Evolutionary conservation across 768 basidiomycete species (phyloP), one percentile per base, ranked within the genome.

Genomic region (Serpula lacrymans): DNA sequence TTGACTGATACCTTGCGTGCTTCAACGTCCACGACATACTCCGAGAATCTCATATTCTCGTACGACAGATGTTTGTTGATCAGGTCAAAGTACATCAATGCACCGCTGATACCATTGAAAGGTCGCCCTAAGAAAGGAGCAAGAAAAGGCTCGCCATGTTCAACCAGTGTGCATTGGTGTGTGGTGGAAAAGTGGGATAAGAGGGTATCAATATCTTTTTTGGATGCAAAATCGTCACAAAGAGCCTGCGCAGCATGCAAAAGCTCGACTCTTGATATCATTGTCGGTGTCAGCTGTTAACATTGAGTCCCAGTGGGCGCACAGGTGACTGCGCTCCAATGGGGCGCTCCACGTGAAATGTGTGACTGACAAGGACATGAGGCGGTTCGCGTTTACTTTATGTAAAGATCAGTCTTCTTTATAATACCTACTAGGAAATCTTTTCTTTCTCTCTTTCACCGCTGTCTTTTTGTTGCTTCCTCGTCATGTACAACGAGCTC

Each of bases 71-170:
- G 52, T 10, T 66, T 60, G 24, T 59, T 53, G 30, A 84, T 68
- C 34, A 67, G 56, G 29, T 66, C 56, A 36, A 84, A 78, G 57
- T 84, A 84, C 30, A 51, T 47, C 28, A 60, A 57, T 29, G 78
- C 60, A 29, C 68, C 74, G 2, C 60, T 55, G 16, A 43, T 55
- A 11, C 78, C 77, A 0, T 52, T 51, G 54, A 80, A 82, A 10
- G 55, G 43, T 20, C 61, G 68, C 22, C 82, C 80, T 5, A 83
- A 51, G 56, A 84, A 84, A n/a, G 80, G 77, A 8, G 79, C 78
- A 25, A 82, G 65, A 25, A 50, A 52, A 16, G 64, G 60, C 20
- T 76, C 64, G 12, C 82, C 82, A 37, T 84, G 68, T 54, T 83
- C 82, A 47, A 72, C 45, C 2, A 69, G 77, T 35, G 67, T 63